Percentiles rank a stretch among this genome's conserved stretches.
These are phyloP conservation scores for Wickerhamiella sergipiensis DNA, from an alignment of 805 yeast species.

Conservation along the genomic window DNA sequence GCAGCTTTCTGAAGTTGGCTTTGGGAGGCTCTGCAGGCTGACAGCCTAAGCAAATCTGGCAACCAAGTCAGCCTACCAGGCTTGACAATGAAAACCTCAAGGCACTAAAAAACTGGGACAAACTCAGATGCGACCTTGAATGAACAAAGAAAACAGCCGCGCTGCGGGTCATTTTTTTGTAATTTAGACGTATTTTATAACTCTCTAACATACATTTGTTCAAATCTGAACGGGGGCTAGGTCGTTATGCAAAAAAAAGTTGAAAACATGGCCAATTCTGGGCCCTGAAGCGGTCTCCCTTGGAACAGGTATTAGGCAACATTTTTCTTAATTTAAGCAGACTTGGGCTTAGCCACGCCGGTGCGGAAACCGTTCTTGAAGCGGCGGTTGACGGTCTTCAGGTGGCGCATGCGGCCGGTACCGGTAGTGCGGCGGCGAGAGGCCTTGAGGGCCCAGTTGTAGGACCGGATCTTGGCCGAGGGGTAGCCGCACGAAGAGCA, in stretches of 20 bases:
- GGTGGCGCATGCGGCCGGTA: slow-evolving; percentile 98
- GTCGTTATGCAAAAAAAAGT: neutral
- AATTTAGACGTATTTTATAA: neutral
- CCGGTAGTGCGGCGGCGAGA: slow-evolving; percentile 99
- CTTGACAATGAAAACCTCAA: no score
- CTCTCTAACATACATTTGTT: neutral
- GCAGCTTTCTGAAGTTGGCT: no score
- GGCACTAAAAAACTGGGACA: no score
- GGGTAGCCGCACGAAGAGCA: slow-evolving; percentile 99
- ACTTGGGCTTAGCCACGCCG: slow-evolving; percentile 48
- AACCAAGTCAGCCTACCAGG: no score
- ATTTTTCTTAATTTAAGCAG: slow-evolving; percentile 18
- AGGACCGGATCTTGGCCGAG: slow-evolving; percentile 84
- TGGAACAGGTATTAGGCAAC: neutral
- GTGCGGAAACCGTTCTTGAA: slow-evolving; percentile 99
- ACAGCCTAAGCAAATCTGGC: no score
- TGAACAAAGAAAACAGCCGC: neutral
- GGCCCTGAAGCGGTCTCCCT: neutral
- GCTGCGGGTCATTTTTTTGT: neutral
- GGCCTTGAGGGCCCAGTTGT: slow-evolving; percentile 99
- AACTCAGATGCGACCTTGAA: no score
- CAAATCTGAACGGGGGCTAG: neutral
- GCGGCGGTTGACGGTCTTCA: slow-evolving; percentile 93
- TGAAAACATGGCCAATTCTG: neutral
- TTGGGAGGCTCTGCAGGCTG: no score